Evolutionary conservation across 2,329 filamentous ascomycete species (phyloP), one percentile per base, ranked within the genome.

Genomic region (Cladosporium sp.): DNA sequence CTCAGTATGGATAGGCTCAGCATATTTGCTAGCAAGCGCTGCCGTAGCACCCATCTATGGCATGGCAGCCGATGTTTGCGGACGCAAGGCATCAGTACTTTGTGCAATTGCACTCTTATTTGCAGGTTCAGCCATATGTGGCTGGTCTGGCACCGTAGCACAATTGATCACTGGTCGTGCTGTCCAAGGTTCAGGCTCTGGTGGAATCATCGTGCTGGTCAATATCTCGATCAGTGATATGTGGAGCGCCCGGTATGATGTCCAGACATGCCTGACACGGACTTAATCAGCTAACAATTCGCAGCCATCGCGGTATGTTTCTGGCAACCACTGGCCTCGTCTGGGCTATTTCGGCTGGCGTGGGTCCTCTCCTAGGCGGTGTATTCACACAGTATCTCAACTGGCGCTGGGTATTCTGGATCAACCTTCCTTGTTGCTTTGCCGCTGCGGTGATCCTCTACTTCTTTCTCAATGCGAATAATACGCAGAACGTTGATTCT

Each of bases 381-480:
- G 45, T 34, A 2, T 49, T 49, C 45, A 30, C 45, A 5, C 45
- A 49, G 25, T 14, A 19, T 30, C 59, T 72, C 1, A 70, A 67
- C 0, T 77, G 75, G 75, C 65, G 74, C n/a, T 49, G 45, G 45
- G 25, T 28, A 59, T 75, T 82, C 63, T 84, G 80, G 73, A 80
- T 84, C 67, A 84, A 84, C 54, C 70, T 79, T 0, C 82, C 74
- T 83, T 25, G 77, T 73, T 36, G 81, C 77, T 1, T 65, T 75
- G 0, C 12, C 15, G 77, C 81, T 0, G 78, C 82, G 22, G 25
- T 79, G 2, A 70, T 84, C 0, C 71, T 84, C 5, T 58, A 82
- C 2, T 63, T 82, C 28, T 82, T 79, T 61, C 70, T 85, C 34
- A 78, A 85, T 60, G 76, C 84, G 15, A 78, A 83, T 59, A 82